These are phyloP conservation scores for Helminthosporium solani DNA, from an alignment of 2,329 filamentous ascomycete species.

Conservation along the genomic window DNA sequence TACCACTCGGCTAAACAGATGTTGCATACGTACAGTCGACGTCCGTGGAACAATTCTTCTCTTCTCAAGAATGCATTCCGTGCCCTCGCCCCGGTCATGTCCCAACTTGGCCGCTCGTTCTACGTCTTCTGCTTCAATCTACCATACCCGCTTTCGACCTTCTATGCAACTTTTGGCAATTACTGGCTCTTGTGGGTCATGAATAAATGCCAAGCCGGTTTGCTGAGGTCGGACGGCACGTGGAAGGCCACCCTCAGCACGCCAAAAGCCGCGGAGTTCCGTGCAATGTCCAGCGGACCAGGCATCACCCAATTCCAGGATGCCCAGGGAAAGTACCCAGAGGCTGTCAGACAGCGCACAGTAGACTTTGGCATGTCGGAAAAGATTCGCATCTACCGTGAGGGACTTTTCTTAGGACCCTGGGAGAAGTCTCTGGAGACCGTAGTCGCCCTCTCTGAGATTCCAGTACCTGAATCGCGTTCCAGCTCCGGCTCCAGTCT, in stretches of 20 bases:
- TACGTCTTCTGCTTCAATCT: conserved; percentile 59
- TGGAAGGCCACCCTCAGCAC: conserved; percentile 9
- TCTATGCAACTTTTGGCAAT: conserved; percentile 52
- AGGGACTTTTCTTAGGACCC: conserved; percentile 46
- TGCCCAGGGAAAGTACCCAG: conserved; percentile 30
- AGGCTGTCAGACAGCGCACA: conserved; percentile 44
- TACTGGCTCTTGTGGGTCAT: conserved; percentile 49
- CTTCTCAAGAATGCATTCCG: conserved; percentile 48
- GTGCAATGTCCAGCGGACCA: conserved; percentile 56
- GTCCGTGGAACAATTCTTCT: conserved; percentile 49
- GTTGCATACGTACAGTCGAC: conserved; percentile 49
- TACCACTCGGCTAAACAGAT: conserved; percentile 51
- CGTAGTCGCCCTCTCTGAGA: conserved; percentile 49
- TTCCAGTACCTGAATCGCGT: conserved; percentile 28
- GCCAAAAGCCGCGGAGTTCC: conserved; percentile 45
- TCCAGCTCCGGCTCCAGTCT: conserved; percentile 30
- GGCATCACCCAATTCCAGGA: conserved; percentile 46
- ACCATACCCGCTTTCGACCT: conserved; percentile 47
- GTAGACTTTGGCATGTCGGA: conserved; percentile 50
- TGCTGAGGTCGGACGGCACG: conserved; percentile 13
- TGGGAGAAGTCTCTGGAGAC: conserved; percentile 57
- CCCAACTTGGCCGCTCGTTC: conserved; percentile 52
- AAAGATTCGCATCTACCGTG: conserved; percentile 48
- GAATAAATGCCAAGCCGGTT: conserved; percentile 44
- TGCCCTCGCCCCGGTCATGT: conserved; percentile 50